phyloP scores from a whole-genome alignment of 768 basidiomycete species.

The Royoungia palumana region DNA sequence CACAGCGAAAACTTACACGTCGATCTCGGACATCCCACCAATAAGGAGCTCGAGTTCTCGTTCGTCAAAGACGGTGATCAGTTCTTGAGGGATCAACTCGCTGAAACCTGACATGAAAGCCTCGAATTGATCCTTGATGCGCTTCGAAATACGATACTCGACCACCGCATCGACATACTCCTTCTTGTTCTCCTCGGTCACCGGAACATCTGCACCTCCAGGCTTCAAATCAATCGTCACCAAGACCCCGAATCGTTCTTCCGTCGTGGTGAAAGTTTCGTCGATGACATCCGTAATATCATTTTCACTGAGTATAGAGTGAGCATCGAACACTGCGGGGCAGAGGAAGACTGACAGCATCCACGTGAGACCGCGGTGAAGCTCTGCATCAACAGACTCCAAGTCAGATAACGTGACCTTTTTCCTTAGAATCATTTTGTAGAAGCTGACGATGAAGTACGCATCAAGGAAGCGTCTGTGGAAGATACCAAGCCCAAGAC shows the following conservation, averaged over 20 bases:
- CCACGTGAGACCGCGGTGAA: conserved; percentile 95
- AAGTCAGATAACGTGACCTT: conserved; percentile 92
- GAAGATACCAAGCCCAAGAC: conserved; percentile 95
- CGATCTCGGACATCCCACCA: conserved; percentile 99
- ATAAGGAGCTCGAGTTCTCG: conserved; percentile 95
- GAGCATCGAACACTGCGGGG: conserved; percentile 4
- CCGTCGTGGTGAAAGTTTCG: conserved; percentile 94
- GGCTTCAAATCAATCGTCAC: conserved; percentile 94
- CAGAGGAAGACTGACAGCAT: conserved; percentile 73
- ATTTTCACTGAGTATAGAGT: conserved; percentile 67
- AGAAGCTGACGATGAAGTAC: conserved; percentile 99
- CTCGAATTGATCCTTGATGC: conserved; percentile 98
- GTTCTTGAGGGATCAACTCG: conserved; percentile 96
- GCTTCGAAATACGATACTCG: conserved; percentile 95
- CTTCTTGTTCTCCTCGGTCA: conserved; percentile 98
- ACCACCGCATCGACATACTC: conserved; percentile 95
- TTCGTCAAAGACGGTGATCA: conserved; percentile 98
- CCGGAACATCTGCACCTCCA: conserved; percentile 79
- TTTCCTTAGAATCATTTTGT: conserved; percentile 99
- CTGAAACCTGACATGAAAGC: conserved; percentile 99
- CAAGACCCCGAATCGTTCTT: conserved; percentile 98
- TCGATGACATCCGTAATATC: conserved; percentile 98
- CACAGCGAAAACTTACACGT: conserved; percentile 63
- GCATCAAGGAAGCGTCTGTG: conserved; percentile 98
- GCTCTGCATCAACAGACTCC: conserved; percentile 94